These are phyloP conservation scores for Hondaea fermentalgiana DNA, from an alignment of 108 stramenopile genomes.

Conservation along the genomic window DNA sequence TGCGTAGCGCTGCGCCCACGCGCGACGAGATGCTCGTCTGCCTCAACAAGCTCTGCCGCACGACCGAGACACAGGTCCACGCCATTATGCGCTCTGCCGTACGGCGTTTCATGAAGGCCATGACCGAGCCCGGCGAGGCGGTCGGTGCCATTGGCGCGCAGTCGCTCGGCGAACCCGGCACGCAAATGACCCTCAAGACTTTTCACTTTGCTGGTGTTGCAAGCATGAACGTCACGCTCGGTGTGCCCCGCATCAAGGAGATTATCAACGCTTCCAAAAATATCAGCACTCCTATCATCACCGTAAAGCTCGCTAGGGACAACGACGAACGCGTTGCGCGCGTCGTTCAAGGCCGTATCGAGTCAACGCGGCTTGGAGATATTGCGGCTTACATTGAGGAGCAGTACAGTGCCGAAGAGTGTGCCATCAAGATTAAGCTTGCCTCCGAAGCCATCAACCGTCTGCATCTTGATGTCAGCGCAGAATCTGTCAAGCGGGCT, in stretches of 20 bases:
- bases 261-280: constrained; percentile 95
- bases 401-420: constrained; percentile 63
- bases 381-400: constrained; percentile 82
- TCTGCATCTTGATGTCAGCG: constrained; percentile 79
- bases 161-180: constrained; percentile 91
- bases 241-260: constrained; percentile 94
- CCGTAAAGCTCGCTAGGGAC: constrained; percentile 72
- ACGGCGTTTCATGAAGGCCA: constrained; percentile 65
- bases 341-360: constrained; percentile 89
- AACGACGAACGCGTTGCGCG: constrained; percentile 79
- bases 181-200: constrained; percentile 94
- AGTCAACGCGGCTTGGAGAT: constrained; percentile 91
- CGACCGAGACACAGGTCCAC: constrained; percentile 67
- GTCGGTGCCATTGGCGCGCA: constrained; percentile 96
- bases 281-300: constrained; percentile 99
- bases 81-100: constrained; percentile 58
- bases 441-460: constrained; percentile 77
- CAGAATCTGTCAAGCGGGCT: constrained; percentile 57
- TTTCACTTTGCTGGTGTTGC: constrained; percentile 99
- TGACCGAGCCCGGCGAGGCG: constrained; percentile 87
- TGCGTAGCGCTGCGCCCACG: background rate
- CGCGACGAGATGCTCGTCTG: background rate
- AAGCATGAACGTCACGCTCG: constrained; percentile 97
- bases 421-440: constrained; percentile 81
- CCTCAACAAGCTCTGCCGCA: constrained; percentile 16